Evolutionary conservation across 768 basidiomycete species (phyloP), one percentile per base, ranked within the genome.

Genomic region (Guyanaporus albipodus): DNA sequence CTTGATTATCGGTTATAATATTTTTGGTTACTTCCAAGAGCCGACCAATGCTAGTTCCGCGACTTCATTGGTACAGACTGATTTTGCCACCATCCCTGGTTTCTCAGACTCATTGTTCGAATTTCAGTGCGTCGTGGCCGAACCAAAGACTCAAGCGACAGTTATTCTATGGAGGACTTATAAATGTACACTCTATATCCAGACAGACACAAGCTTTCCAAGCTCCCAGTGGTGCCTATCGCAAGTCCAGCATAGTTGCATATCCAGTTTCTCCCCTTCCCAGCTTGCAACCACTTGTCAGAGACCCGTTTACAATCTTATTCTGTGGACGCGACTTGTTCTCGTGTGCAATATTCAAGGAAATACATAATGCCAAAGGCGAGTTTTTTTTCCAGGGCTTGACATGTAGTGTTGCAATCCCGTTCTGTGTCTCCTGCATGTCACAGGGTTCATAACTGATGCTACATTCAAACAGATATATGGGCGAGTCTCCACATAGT

Each of bases 281-380:
- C 17, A 18, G 34, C 36, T 24, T 5, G n/a, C 46, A 24, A 18
- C 19, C 43, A 8, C 22, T 39, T 17, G 41, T 38, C 36, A 54
- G 44, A 32, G 61, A 69, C 18, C 70, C 71, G 5, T 85, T 90
- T 61, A 77, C 81, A n/a, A 77, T 96, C 33, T 74, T 96, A 6
- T 95, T 91, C 64, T 79, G 91, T 61, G 93, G 93, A 41, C 85
- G 90, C 15, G 92, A 94, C 62, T 79, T 83, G 57, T 95, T 95
- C 65, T 95, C 92, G 2, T 86, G 85, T 59, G 66, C 70, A 7
- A 81, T 91, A 3, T 74, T 96, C 39, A 66, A 76, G 42, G 73
- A 83, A 45, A 64, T 95, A 2, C 68, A 85, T 46, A 58, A 67
- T 14, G 84, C 86, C 6, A 62, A 62, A 67, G 90, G 91, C 87